A percentile compares a stretch with the other conserved stretches of the same genome.
These are phyloP conservation scores for Tricholoma saponaceum DNA, from an alignment of 768 basidiomycete species.

Conservation along the genomic window DNA sequence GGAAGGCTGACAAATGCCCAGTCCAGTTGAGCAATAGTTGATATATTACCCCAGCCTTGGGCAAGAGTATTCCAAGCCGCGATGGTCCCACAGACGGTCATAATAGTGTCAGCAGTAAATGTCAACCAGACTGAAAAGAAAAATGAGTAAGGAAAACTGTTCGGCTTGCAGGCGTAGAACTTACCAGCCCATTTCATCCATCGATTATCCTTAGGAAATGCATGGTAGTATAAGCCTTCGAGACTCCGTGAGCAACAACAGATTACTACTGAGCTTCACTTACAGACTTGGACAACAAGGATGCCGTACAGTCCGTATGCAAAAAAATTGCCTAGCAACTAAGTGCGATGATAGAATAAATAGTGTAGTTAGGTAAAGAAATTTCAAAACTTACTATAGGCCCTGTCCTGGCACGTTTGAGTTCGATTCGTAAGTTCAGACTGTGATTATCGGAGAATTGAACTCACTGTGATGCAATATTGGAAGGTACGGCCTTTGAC, in stretches of 20 bases:
- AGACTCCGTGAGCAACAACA: neutral
- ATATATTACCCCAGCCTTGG: conserved; percentile 15
- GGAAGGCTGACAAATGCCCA: conserved; percentile 14
- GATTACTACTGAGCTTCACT: neutral
- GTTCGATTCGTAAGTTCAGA: neutral
- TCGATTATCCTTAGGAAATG: conserved; percentile 1
- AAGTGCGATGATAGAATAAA: neutral
- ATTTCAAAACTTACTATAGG: conserved; percentile 1
- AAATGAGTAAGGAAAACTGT: neutral
- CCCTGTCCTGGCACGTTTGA: neutral
- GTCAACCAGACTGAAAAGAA: conserved; percentile 8
- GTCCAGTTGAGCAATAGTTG: conserved; percentile 3
- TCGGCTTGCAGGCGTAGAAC: neutral
- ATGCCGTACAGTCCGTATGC: conserved; percentile 8
- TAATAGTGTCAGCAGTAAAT: conserved; percentile 12
- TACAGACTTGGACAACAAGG: conserved; percentile 8
- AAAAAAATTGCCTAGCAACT: conserved; percentile 11
- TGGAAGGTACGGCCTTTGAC: conserved; percentile 1
- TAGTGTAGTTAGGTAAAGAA: neutral
- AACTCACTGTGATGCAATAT: conserved; percentile 6
- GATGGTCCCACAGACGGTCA: conserved; percentile 18
- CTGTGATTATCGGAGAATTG: neutral
- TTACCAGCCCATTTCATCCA: conserved; percentile 7
- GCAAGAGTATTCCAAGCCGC: conserved; percentile 16
- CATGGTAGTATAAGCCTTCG: conserved; percentile 2